These are phyloP conservation scores for Leucosporidium yakuticum DNA, from an alignment of 768 basidiomycete genomes.

Conservation along the genomic window DNA sequence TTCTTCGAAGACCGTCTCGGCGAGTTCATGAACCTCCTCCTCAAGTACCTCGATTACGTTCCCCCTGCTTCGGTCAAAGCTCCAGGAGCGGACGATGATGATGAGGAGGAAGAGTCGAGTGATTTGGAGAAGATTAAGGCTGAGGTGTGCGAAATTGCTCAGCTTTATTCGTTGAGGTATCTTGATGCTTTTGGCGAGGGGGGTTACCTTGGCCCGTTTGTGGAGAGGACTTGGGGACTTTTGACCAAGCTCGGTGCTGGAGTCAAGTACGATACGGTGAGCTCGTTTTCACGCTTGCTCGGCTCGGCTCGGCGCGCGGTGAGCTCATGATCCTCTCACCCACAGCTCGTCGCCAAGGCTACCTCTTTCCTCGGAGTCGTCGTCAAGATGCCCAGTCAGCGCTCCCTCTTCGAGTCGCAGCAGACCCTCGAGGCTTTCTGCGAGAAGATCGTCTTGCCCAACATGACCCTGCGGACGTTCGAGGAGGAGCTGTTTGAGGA, in stretches of 20 bases:
- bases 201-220: slow-evolving; percentile 50
- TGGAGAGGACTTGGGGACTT: slow-evolving; percentile 83
- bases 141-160: slow-evolving; percentile 79
- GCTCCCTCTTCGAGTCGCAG: slow-evolving; percentile 63
- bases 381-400: slow-evolving; percentile 80
- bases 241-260: slow-evolving; percentile 45
- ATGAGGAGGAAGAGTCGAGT: slow-evolving; percentile 73
- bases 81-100: slow-evolving; percentile 53
- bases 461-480: slow-evolving; percentile 74
- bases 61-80: slow-evolving; percentile 42
- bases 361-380: slow-evolving; percentile 86
- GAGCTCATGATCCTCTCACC: not conserved
- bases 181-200: slow-evolving; percentile 46
- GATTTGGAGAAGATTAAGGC: slow-evolving; percentile 87
- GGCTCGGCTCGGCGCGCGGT: not conserved
- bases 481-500: slow-evolving; percentile 96
- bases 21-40: slow-evolving; percentile 79
- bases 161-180: slow-evolving; percentile 54
- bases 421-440: slow-evolving; percentile 76
- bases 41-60: slow-evolving; percentile 73
- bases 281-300: not conserved
- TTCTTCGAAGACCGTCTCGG: slow-evolving; percentile 81
- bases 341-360: slow-evolving; percentile 73
- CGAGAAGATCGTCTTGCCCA: slow-evolving; percentile 88
- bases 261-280: slow-evolving; percentile 38